Conservation (phyloP, 495 filamentous ascomycete species). For the Parathielavia appendiculata region DNA sequence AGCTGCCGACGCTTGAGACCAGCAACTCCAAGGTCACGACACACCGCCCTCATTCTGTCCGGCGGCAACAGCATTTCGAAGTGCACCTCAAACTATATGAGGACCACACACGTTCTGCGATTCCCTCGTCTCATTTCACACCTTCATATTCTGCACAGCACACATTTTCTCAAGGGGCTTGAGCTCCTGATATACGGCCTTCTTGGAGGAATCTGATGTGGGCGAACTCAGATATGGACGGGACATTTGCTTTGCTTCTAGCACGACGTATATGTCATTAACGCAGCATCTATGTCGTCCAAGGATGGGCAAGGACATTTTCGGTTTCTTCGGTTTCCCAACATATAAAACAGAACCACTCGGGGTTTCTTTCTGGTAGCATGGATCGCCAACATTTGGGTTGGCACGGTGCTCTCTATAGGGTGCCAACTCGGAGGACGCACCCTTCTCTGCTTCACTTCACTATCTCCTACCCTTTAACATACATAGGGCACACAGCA, state of each 20-base stretch:
- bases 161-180: neutral
- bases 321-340: neutral
- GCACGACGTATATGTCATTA: neutral
- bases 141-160: neutral
- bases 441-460: neutral
- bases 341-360: neutral
- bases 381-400: neutral
- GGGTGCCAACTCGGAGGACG: slow-evolving; percentile 6
- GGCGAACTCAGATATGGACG: neutral
- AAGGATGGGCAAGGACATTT: neutral
- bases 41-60: neutral
- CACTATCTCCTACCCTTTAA: neutral
- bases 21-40: neutral
- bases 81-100: neutral
- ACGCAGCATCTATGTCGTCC: neutral
- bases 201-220: neutral
- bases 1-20: no score
- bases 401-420: neutral
- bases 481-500: neutral
- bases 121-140: neutral
- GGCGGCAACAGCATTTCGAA: neutral
- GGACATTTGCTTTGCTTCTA: neutral
- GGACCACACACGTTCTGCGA: neutral
- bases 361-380: neutral
- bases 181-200: neutral